Base-by-base conservation (phyloP, 2,329 filamentous ascomycete species). In the Coniochaeta sp. region DNA sequence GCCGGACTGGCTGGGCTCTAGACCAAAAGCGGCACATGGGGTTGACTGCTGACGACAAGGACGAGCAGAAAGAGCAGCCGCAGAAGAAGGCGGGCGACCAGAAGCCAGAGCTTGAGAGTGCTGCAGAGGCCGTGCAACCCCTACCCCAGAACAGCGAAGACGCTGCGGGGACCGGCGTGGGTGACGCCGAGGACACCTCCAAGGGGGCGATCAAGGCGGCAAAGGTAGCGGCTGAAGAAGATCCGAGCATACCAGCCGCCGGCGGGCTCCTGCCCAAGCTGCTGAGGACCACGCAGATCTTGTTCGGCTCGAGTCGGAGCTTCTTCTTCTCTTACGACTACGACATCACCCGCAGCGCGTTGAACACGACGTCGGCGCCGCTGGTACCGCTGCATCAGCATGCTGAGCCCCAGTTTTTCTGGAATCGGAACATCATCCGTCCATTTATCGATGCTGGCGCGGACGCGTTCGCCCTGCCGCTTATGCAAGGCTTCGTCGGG, bases 271-370 rank as follows among this genome's bases (percentile, higher is more conserved):
- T 96, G 12, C 93, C 93, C 1, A 96, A 96, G 69, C 79, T 98
- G 42, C 74, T 99, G 47, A 84, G 89, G 44, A 96, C 90, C 34
- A 88, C 91, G 1, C 90, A 90, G 69, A 84, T 98, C 59, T 84
- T 96, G 62, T 93, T 97, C 69, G 87, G 89, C 1, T 83, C 87
- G 4, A 92, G 89, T 0, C 83, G 83, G 63, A 97, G 91, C 71
- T 98, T 97, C 73, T 98, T 89, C 77, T 99, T 93, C 72, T 93
- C 93, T 0, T 97, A 99, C 72, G 95, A 99, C 65, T 83, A 93
- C 70, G 93, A 99, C 71, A 84, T 99, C 57, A 98, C 95, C 0
- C 84, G 88, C 60, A 86, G 83, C 63, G 68, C 86, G 59, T 73
- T 75, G 2, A 78, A 71, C 59, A 69, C 68, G 3, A 71, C 83